Conservation (phyloP, 441 rosid species). For the Bocquillonia castaneifolia region DNA sequence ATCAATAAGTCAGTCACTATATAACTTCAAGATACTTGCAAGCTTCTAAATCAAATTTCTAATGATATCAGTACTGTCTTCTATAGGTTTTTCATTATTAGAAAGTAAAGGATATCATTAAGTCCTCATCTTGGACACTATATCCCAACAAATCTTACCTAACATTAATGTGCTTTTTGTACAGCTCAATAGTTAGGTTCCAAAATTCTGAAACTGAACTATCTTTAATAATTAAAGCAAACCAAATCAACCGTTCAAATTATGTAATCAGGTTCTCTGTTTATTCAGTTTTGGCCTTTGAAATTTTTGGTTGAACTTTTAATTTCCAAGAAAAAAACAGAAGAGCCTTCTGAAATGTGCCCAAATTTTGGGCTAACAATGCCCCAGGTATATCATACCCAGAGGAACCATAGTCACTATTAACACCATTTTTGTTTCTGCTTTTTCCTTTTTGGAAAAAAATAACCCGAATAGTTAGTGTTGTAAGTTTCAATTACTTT, state of each 20-base stretch:
- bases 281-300: not conserved
- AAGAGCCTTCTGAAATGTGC: not conserved
- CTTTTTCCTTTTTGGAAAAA: too few species aligned
- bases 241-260: not conserved
- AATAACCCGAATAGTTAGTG: not conserved
- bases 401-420: not conserved
- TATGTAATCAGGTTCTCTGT: not conserved
- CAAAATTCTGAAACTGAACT: not conserved
- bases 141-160: not conserved
- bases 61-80: too few species aligned
- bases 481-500: not conserved
- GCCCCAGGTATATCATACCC: not conserved
- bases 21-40: too few species aligned
- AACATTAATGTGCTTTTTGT: not conserved
- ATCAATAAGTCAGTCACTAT: too few species aligned
- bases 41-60: too few species aligned
- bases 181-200: not conserved
- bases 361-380: not conserved
- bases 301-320: not conserved
- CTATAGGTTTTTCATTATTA: too few species aligned
- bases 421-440: too few species aligned
- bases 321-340: not conserved
- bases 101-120: too few species aligned
- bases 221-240: not conserved
- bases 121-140: not conserved